Conservation (phyloP, 2,329 filamentous ascomycete genomes). For the Fusarium sp. region DNA sequence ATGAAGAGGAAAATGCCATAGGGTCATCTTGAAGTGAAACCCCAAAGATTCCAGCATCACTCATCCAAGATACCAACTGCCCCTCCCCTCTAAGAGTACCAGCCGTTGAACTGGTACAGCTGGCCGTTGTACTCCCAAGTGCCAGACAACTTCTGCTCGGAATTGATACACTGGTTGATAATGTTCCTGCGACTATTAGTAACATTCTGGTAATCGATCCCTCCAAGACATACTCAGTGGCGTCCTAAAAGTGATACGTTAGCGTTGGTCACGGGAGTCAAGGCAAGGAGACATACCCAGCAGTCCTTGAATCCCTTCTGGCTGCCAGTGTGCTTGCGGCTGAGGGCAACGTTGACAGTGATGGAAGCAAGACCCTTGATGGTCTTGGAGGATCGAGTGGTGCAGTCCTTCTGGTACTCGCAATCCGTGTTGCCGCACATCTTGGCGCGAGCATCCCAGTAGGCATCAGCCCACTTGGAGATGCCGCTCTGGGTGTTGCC, state of each 20-base stretch:
- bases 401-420: constrained; percentile 23
- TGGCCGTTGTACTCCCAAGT: constrained; percentile 17
- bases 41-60: not conserved
- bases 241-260: not conserved
- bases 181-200: constrained; percentile 19
- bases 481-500: constrained; percentile 4
- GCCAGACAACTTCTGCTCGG: constrained; percentile 1
- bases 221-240: not conserved
- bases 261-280: not conserved
- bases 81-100: not conserved
- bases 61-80: not conserved
- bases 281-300: constrained; percentile 15
- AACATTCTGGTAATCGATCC: rapidly evolving
- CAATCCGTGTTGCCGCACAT: constrained; percentile 26
- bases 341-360: constrained; percentile 18
- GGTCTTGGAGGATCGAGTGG: not conserved
- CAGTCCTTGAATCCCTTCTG: constrained; percentile 33
- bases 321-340: constrained; percentile 18
- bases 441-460: constrained; percentile 25
- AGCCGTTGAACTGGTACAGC: not conserved
- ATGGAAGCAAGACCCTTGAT: not conserved
- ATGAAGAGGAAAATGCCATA: not conserved
- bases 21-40: not conserved
- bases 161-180: constrained; percentile 22
- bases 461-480: constrained; percentile 5